Conservation (phyloP, 2,329 filamentous ascomycete genomes). For the Aspergillus ibericus region DNA sequence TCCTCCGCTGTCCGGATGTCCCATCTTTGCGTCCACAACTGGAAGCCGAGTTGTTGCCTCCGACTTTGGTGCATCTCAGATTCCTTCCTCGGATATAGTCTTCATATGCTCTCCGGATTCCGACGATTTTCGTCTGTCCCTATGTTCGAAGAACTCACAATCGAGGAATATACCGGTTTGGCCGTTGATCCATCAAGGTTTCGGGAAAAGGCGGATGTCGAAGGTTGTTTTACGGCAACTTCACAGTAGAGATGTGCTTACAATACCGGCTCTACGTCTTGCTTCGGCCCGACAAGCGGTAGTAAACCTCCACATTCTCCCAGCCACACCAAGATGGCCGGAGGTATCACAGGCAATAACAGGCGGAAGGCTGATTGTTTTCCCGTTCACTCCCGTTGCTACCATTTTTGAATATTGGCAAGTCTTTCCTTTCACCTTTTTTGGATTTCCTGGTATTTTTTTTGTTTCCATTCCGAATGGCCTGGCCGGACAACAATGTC, state of each 20-base stretch:
- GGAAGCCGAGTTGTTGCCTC: background rate
- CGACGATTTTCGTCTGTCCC: constrained; percentile 26
- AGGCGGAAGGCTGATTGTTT: constrained; percentile 20
- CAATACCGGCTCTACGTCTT: constrained; percentile 7
- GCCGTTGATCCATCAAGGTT: constrained; percentile 8
- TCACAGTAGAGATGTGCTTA: constrained; percentile 5
- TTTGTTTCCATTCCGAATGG: constrained; percentile 15
- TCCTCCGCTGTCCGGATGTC: background rate
- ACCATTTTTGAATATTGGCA: background rate
- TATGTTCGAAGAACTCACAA: background rate
- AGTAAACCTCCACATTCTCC: constrained; percentile 7
- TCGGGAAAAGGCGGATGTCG: constrained; percentile 39
- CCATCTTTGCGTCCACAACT: background rate
- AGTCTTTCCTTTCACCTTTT: constrained; percentile 5
- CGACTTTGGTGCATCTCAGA: background rate
- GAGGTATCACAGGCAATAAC: constrained; percentile 3
- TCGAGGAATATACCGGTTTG: constrained; percentile 15
- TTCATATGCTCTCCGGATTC: constrained; percentile 1
- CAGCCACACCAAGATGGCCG: background rate
- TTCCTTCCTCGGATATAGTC: background rate
- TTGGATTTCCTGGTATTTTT: constrained; percentile 9
- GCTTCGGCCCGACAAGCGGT: constrained; percentile 30
- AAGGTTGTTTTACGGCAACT: constrained; percentile 21
- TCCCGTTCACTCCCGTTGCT: constrained; percentile 10
- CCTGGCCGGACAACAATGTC: constrained; percentile 12